Percentiles rank a stretch among this genome's conserved stretches.
These are phyloP conservation scores for Colletotrichum viniferum DNA, from an alignment of 2,329 filamentous ascomycete genomes.

Conservation along the genomic window DNA sequence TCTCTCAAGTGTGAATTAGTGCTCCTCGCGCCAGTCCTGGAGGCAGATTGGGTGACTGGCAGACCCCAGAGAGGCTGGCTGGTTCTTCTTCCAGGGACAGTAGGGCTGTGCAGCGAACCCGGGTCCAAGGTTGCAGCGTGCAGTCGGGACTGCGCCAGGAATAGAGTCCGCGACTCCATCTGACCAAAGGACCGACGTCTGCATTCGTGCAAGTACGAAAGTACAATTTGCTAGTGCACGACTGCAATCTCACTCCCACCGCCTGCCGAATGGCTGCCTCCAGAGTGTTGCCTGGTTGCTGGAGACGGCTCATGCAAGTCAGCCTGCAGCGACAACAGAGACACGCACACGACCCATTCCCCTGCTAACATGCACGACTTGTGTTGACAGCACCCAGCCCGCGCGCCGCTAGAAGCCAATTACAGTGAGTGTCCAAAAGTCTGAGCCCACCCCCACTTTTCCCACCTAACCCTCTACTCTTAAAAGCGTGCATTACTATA, in stretches of 20 bases:
- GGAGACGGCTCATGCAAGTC: slow-evolving; percentile 2
- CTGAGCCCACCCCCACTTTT: no score
- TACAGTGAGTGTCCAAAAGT: no score
- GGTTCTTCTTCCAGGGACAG: slow-evolving; percentile 8
- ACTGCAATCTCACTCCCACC: not conserved
- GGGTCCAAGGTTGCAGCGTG: not conserved
- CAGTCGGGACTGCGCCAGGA: slow-evolving; percentile 4
- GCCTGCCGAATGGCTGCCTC: not conserved
- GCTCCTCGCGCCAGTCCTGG: not conserved
- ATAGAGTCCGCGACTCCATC: slow-evolving; percentile 7
- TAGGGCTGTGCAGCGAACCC: slow-evolving; percentile 20
- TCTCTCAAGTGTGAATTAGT: not conserved
- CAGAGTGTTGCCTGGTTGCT: not conserved
- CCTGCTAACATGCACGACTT: slow-evolving; percentile 8
- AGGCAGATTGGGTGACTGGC: not conserved
- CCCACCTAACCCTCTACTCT: no score
- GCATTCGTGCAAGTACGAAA: not conserved
- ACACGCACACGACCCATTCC: slow-evolving; percentile 3
- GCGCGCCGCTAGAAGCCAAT: not conserved
- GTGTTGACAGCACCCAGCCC: not conserved
- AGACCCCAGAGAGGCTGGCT: not conserved
- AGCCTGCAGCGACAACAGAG: not conserved
- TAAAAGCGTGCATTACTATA: no score
- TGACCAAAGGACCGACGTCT: not conserved
- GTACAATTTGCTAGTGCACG: not conserved